Evolutionary conservation across 306 rosid genomes (phyloP).

Genomic region (Glycyrrhiza uralensis): DNA sequence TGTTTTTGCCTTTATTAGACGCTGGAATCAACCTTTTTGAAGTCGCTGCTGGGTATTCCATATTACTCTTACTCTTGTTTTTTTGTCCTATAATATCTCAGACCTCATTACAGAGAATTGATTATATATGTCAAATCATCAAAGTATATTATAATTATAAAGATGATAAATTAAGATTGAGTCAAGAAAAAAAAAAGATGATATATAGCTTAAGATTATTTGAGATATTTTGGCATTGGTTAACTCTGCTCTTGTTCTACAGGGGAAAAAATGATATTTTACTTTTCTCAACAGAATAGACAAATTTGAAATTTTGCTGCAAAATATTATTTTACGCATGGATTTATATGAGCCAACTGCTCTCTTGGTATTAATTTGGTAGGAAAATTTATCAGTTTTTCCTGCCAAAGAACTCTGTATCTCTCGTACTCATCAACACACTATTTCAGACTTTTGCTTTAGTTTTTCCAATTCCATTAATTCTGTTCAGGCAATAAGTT

Average conservation of each 20-base stretch:
- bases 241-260: not conserved
- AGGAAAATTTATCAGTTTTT: not conserved
- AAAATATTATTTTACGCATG: not conserved
- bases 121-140: not conserved
- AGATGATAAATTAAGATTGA: not conserved
- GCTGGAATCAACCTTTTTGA: slow-evolving; percentile 31
- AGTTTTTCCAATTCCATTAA: not conserved
- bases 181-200: no score
- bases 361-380: not conserved
- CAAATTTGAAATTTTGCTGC: not conserved
- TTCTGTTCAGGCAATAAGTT: not conserved
- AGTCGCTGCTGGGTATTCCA: not conserved
- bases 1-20: slow-evolving; percentile 17
- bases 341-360: not conserved
- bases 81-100: slow-evolving; percentile 8
- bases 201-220: no score
- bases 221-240: not conserved
- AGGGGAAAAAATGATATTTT: not conserved
- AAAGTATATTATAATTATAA: not conserved
- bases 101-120: not conserved
- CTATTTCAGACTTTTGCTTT: not conserved
- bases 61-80: not conserved
- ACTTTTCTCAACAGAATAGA: not conserved
- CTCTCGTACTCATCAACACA: not conserved
- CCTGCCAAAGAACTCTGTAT: no score